phyloP scores from a whole-genome alignment of 495 filamentous ascomycete species.

The Aspergillus heteromorphus region DNA sequence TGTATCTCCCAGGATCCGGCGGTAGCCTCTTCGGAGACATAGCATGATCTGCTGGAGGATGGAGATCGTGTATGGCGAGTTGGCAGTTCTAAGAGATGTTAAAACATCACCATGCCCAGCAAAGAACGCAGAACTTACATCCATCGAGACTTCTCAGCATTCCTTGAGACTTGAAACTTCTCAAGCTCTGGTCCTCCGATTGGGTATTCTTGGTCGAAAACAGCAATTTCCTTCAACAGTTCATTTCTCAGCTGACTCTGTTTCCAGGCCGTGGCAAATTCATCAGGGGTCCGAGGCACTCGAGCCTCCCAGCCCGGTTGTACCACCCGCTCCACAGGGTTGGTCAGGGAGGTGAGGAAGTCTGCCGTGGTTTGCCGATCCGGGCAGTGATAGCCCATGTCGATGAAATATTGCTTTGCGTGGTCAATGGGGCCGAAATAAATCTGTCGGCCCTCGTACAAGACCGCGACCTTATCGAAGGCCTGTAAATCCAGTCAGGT shows the following conservation, averaged over 20 bases:
- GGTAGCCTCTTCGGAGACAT: constrained; percentile 38
- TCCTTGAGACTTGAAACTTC: constrained; percentile 16
- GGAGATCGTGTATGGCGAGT: constrained; percentile 35
- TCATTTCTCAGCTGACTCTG: constrained; percentile 37
- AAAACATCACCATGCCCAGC: not conserved
- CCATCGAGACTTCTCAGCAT: constrained; percentile 11
- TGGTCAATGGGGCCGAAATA: constrained; percentile 51
- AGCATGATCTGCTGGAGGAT: constrained; percentile 31
- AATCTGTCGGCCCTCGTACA: constrained; percentile 58
- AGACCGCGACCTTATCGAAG: constrained; percentile 53
- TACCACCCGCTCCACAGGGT: constrained; percentile 50
- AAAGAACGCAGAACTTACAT: constrained; percentile 19
- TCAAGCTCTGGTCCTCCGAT: constrained; percentile 14
- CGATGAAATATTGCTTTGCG: constrained; percentile 52
- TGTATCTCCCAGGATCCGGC: constrained; percentile 59
- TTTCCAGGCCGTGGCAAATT: constrained; percentile 54
- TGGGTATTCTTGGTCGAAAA: constrained; percentile 31
- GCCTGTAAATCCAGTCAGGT: too few relatives aligned
- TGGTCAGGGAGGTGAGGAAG: constrained; percentile 66
- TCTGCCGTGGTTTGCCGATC: constrained; percentile 55
- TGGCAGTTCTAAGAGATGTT: constrained; percentile 1
- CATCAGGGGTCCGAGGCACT: constrained; percentile 58
- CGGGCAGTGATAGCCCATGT: constrained; percentile 52
- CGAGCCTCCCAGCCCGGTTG: constrained; percentile 51
- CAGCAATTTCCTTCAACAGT: constrained; percentile 38